Evolutionary conservation across 1,284 basidiomycete species (phyloP), one percentile per base, ranked within the genome.

Genomic region (Ceratorhiza oryzae-sativae): DNA sequence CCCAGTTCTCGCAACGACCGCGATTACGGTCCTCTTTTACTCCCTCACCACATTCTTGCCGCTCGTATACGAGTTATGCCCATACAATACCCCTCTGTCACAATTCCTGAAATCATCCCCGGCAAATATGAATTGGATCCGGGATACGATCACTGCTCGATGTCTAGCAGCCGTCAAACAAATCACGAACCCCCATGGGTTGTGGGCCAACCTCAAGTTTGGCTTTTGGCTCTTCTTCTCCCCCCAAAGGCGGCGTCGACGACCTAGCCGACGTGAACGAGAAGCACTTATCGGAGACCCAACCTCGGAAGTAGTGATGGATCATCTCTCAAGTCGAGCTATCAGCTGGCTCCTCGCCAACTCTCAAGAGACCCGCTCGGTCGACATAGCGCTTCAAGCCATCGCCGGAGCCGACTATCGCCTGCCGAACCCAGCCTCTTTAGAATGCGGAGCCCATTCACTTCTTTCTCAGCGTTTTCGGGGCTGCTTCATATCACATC

Each of bases 401-500:
- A 68, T 68, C 30, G 63, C 63, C 8, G 63, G 63, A 15, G 63
- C 63, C 36, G 51, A 68, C 23, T 39, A 51, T 32, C 63, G 63
- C 23, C 39, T 68, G 20, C 63, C 63, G 8, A 51, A 27, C 63
- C 55, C 55, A 20, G 51, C 63, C 3, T 51, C 56, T 20, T n/a
- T 68, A 12, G 51, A 68, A 6, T 55, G 51, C 20, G 63, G 63
- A 3, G 63, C 63, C 13, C 63, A 68, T 45, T n/a, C 8, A 42
- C 63, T 68, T 20, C 15, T 68, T 5, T 3, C 63, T 56, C 63
- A 68, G 48, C 49, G 63, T 10, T 68, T 68, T 39, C 27, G 63
- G 36, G 51, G 49, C 18, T 68, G 63, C n/a, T 68, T 68, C 63
- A 39, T 68, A 12, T 68, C 63, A 1, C 63, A 68, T 23, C 63